Evolutionary conservation across 768 basidiomycete genomes (phyloP).

Genomic region (Amyloporia xantha): DNA sequence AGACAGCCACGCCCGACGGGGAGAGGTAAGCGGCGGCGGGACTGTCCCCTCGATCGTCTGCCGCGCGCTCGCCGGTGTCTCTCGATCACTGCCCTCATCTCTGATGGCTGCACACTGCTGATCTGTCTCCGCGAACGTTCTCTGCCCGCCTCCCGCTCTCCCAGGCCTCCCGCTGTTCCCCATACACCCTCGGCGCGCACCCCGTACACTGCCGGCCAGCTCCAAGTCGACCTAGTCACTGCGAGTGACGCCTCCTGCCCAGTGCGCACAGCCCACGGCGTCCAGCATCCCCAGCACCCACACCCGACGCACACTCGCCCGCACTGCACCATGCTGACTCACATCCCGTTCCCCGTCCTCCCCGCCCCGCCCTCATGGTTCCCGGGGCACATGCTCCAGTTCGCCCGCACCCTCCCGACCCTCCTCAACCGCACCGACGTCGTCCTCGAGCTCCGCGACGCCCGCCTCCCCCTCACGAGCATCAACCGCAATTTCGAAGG

Average conservation of each 20-base stretch:
- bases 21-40: not conserved
- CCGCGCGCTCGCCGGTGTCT: too few relatives aligned
- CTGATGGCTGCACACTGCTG: not conserved
- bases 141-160: not conserved
- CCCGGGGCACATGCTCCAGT: slow-evolving; percentile 92
- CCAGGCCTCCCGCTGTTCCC: not conserved
- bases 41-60: too few relatives aligned
- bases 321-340: slow-evolving; percentile 29
- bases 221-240: too few relatives aligned
- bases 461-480: slow-evolving; percentile 87
- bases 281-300: too few relatives aligned
- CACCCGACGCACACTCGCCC: too few relatives aligned
- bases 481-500: slow-evolving; percentile 89
- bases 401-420: slow-evolving; percentile 67
- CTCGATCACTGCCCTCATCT: not conserved
- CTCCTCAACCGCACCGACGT: slow-evolving; percentile 80
- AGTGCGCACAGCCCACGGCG: too few relatives aligned
- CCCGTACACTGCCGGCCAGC: too few relatives aligned
- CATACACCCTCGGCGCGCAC: too few relatives aligned
- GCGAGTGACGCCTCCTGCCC: too few relatives aligned
- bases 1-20: not conserved
- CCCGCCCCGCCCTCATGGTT: slow-evolving; percentile 87
- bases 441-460: slow-evolving; percentile 91
- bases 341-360: slow-evolving; percentile 40
- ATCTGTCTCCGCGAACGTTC: slow-evolving; percentile 4